These are phyloP conservation scores for Schrenkiella parvula DNA, from an alignment of 345 rosid genomes.

Conservation along the genomic window DNA sequence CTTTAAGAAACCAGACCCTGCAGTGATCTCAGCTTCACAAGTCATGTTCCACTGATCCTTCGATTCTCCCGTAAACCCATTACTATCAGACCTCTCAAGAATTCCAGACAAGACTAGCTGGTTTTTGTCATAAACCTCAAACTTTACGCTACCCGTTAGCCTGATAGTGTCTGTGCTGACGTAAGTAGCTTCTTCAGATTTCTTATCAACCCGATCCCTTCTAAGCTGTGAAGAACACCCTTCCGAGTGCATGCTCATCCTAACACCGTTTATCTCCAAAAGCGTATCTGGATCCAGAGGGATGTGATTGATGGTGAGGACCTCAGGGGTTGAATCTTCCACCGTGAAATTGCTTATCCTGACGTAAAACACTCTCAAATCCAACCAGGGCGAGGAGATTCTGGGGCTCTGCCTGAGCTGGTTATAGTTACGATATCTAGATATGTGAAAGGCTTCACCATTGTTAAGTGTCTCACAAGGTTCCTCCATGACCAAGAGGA, in stretches of 20 bases:
- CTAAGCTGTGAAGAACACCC: slow-evolving; percentile 58
- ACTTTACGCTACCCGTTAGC: slow-evolving; percentile 65
- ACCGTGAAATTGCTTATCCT: slow-evolving; percentile 58
- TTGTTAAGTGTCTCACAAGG: slow-evolving; percentile 40
- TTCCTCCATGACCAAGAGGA: slow-evolving; percentile 47
- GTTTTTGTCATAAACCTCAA: slow-evolving; percentile 63
- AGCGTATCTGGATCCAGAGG: slow-evolving; percentile 66
- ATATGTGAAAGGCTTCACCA: slow-evolving; percentile 32
- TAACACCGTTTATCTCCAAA: slow-evolving; percentile 71
- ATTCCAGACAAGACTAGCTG: slow-evolving; percentile 62
- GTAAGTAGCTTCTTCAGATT: slow-evolving; percentile 70
- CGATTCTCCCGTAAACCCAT: slow-evolving; percentile 44
- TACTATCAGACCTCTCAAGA: slow-evolving; percentile 46
- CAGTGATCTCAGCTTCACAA: slow-evolving; percentile 48
- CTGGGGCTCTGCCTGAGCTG: slow-evolving; percentile 31
- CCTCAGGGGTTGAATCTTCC: slow-evolving; percentile 60
- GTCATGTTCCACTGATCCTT: slow-evolving; percentile 66
- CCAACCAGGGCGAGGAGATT: slow-evolving; percentile 61
- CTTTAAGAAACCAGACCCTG: slow-evolving; percentile 50
- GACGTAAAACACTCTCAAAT: slow-evolving; percentile 85
- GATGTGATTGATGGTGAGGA: slow-evolving; percentile 63
- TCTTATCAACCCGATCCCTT: slow-evolving; percentile 77
- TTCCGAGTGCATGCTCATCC: slow-evolving; percentile 53
- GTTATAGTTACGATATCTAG: slow-evolving; percentile 36
- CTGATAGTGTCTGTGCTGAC: slow-evolving; percentile 77